Percentiles rank a stretch among this genome's conserved stretches.
These are phyloP conservation scores for Pseudoscleropodium purum DNA, from an alignment of 225 moss, liverwort and hornwort genomes.

Conservation along the genomic window DNA sequence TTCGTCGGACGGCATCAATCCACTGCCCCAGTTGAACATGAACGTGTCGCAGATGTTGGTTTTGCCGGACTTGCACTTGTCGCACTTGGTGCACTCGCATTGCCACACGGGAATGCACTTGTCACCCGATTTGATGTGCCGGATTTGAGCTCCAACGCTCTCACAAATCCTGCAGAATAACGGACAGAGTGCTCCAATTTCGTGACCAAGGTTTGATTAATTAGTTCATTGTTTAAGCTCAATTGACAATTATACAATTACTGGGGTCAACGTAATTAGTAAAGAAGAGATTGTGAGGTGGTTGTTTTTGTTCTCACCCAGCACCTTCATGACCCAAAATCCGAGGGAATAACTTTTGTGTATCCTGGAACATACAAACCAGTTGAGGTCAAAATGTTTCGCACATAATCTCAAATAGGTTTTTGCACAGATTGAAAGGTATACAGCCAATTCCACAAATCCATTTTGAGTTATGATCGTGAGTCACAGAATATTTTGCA, in stretches of 20 bases:
- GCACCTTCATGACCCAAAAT: slow-evolving; percentile 47
- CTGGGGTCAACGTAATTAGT: not conserved
- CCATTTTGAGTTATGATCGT: not conserved
- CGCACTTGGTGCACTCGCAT: slow-evolving; percentile 45
- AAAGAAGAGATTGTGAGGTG: not conserved
- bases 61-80: slow-evolving; percentile 19
- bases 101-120: slow-evolving; percentile 49
- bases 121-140: slow-evolving; percentile 37
- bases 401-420: not conserved
- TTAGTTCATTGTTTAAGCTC: too few relatives aligned
- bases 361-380: slow-evolving; percentile 8
- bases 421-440: not conserved
- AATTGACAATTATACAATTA: not conserved
- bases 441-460: not conserved
- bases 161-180: slow-evolving; percentile 47
- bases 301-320: slow-evolving; percentile 12
- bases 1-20: slow-evolving; percentile 19
- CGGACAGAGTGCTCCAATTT: too few relatives aligned
- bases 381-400: not conserved
- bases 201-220: not conserved
- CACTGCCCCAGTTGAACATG: slow-evolving; percentile 51
- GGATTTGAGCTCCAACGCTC: slow-evolving; percentile 46
- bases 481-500: not conserved
- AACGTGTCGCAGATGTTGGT: slow-evolving; percentile 46
- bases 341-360: slow-evolving; percentile 32